Evolutionary conservation across 2,329 filamentous ascomycete genomes (phyloP).

Genomic region (Colletotrichum sp.): DNA sequence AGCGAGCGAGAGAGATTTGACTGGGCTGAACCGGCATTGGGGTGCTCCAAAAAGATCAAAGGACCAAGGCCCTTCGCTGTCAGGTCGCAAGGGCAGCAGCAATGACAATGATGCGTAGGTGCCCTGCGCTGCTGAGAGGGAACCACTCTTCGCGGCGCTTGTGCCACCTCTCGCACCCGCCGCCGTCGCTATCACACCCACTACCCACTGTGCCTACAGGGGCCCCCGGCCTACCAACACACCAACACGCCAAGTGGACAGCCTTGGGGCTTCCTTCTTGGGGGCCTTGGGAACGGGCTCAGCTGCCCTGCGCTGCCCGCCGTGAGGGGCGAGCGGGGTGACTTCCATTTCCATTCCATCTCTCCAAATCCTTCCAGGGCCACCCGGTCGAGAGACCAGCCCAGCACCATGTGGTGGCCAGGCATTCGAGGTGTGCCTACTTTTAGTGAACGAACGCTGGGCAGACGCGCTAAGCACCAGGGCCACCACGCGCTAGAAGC

Average conservation of each 20-base stretch:
- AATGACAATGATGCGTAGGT: background rate
- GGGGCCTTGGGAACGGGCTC: background rate
- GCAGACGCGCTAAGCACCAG: background rate
- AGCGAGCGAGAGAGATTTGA: background rate
- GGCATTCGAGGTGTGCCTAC: background rate
- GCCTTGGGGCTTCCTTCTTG: background rate
- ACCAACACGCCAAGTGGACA: background rate
- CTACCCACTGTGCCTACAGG: background rate
- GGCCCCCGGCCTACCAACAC: background rate
- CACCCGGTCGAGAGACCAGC: background rate
- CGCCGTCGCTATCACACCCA: background rate
- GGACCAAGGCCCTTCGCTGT: constrained; percentile 9
- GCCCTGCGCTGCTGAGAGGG: background rate
- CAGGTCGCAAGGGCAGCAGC: background rate
- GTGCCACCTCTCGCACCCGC: background rate
- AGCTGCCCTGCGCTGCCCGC: background rate
- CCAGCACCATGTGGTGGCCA: background rate
- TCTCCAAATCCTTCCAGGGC: background rate
- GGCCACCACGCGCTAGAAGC: background rate
- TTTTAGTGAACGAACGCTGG: background rate
- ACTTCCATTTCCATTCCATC: background rate
- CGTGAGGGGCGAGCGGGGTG: background rate
- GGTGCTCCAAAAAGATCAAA: background rate
- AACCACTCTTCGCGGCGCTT: background rate
- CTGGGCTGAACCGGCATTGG: background rate